These are phyloP conservation scores for Zoysia pacifica DNA, from an alignment of 176 grass and related monocot genomes.

Conservation along the genomic window DNA sequence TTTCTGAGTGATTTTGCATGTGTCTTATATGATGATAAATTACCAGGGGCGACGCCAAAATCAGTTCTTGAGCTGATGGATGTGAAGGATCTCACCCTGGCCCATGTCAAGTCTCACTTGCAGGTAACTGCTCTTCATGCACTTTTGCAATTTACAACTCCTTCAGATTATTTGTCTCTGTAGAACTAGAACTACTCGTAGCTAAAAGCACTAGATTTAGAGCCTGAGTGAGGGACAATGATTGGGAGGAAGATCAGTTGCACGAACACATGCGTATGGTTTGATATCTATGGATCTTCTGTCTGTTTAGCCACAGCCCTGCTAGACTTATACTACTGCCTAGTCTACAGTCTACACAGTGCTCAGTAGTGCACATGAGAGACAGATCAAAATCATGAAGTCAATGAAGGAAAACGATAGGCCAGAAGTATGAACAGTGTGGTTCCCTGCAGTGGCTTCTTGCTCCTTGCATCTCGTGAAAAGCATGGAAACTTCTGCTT, in stretches of 20 bases:
- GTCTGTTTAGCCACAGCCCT: slow-evolving; percentile 35
- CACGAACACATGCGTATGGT: slow-evolving; percentile 35
- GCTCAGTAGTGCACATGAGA: slow-evolving; percentile 37
- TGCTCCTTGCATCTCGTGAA: not conserved
- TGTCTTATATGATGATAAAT: not conserved
- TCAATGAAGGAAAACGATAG: slow-evolving; percentile 23
- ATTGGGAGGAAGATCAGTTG: not conserved
- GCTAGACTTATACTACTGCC: slow-evolving; percentile 25
- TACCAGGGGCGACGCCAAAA: slow-evolving; percentile 67
- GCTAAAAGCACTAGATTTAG: not conserved
- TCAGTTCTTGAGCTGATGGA: slow-evolving; percentile 87
- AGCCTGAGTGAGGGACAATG: not conserved
- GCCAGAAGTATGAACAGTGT: slow-evolving; percentile 29
- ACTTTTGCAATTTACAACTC: not conserved
- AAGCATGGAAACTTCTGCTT: slow-evolving; percentile 46
- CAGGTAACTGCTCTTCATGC: slow-evolving; percentile 44
- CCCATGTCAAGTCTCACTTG: slow-evolving; percentile 86
- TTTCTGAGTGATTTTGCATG: not conserved
- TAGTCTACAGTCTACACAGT: slow-evolving; percentile 8
- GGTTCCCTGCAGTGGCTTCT: slow-evolving; percentile 27
- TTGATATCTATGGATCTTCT: too few species aligned
- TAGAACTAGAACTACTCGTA: not conserved
- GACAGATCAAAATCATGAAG: slow-evolving; percentile 38
- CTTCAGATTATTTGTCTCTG: not conserved
- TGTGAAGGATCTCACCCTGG: slow-evolving; percentile 79